Conservation (phyloP, 2,329 filamentous ascomycete genomes). For the Fusarium nelsonii region DNA sequence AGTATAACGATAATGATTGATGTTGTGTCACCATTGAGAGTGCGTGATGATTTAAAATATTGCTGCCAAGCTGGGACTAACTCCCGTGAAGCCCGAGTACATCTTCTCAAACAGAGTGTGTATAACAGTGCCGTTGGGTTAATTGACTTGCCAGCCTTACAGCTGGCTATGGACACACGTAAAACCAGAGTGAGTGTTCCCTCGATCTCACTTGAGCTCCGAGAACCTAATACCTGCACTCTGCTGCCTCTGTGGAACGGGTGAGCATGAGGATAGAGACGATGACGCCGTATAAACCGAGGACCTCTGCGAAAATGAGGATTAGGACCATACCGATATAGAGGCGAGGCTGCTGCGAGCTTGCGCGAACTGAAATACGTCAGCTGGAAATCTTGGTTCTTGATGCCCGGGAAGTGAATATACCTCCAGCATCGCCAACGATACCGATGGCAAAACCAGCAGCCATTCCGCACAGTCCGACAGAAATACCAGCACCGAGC, state of each 20-base stretch:
- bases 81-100: neutral
- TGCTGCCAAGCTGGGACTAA: neutral
- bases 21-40: neutral
- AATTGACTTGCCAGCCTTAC: too few relatives aligned
- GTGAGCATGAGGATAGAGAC: conserved; percentile 64
- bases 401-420: neutral
- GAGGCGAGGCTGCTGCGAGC: conserved; percentile 60
- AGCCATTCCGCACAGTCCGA: conserved; percentile 60
- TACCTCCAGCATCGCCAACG: conserved; percentile 60
- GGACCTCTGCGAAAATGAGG: conserved; percentile 61
- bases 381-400: neutral
- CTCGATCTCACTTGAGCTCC: too few relatives aligned
- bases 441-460: conserved; percentile 62
- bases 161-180: neutral
- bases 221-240: conserved; percentile 52
- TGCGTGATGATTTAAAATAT: neutral
- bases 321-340: conserved; percentile 63
- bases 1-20: neutral
- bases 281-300: conserved; percentile 61
- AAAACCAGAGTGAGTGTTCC: neutral
- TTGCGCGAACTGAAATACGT: conserved; percentile 56
- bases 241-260: conserved; percentile 54
- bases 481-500: conserved; percentile 58
- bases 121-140: too few relatives aligned
- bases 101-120: too few relatives aligned